Conservation (phyloP, 495 filamentous ascomycete genomes). For the Penicillium tannophilum region DNA sequence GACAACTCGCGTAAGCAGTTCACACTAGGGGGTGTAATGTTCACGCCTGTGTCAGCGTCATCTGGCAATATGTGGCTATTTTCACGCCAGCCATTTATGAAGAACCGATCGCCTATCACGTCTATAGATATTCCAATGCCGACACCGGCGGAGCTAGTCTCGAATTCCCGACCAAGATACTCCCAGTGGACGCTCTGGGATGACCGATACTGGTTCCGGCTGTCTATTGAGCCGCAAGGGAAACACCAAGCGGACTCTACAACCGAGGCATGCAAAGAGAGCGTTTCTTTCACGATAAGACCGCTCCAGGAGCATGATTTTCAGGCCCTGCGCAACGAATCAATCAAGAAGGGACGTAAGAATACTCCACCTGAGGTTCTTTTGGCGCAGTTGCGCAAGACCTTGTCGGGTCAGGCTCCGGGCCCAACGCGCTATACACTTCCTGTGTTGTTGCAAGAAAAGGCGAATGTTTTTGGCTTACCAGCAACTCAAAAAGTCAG, state of each 20-base stretch:
- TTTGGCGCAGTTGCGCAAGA: constrained; percentile 4
- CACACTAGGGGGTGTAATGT: constrained; percentile 55
- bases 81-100: constrained; percentile 52
- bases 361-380: constrained; percentile 5
- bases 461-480: neutral
- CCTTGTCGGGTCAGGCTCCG: constrained; percentile 29
- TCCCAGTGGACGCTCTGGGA: constrained; percentile 65
- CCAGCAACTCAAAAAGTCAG: constrained; percentile 11
- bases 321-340: constrained; percentile 22
- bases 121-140: constrained; percentile 14
- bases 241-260: neutral
- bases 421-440: constrained; percentile 41
- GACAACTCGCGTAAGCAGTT: constrained; percentile 38
- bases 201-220: constrained; percentile 77
- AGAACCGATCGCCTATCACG: constrained; percentile 22
- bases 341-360: constrained; percentile 3
- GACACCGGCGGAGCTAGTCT: neutral
- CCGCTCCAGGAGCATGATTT: constrained; percentile 55
- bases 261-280: neutral
- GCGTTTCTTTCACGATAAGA: constrained; percentile 40
- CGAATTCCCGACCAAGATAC: constrained; percentile 3
- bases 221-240: constrained; percentile 31
- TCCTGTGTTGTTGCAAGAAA: constrained; percentile 32
- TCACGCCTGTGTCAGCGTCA: constrained; percentile 45
- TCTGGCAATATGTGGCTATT: constrained; percentile 45